phyloP scores from a whole-genome alignment of 306 rosid species.

The Senna tora region DNA sequence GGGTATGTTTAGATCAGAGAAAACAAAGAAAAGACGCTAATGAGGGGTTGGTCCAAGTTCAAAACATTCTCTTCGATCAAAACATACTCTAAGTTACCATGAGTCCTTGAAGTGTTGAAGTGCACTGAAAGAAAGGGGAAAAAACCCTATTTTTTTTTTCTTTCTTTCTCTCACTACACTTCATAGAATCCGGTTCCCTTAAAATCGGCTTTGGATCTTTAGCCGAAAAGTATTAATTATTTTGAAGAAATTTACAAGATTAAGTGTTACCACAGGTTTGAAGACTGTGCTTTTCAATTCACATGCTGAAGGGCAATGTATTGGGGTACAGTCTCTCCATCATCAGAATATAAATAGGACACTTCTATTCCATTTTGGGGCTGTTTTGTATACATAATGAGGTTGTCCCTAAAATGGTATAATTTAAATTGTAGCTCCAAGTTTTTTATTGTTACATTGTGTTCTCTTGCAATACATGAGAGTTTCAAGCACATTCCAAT shows the following conservation, averaged over 20 bases:
- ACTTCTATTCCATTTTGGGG: conserved; percentile 13
- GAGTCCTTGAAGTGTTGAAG: no score
- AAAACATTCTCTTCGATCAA: no score
- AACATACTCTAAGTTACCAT: no score
- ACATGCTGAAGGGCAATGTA: conserved; percentile 4
- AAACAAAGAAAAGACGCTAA: no score
- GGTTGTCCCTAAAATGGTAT: conserved; percentile 15
- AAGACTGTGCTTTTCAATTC: conserved; percentile 12
- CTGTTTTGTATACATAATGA: no score
- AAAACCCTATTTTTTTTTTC: no score
- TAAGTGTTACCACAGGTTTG: conserved; percentile 39
- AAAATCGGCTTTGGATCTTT: background rate
- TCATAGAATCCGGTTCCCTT: no score
- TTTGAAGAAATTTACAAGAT: background rate
- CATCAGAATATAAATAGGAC: conserved; percentile 16
- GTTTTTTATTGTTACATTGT: background rate
- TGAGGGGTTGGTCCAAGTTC: no score
- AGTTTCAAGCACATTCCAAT: background rate
- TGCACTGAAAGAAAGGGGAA: no score
- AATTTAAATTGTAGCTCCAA: conserved; percentile 10
- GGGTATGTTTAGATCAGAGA: no score
- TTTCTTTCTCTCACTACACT: no score
- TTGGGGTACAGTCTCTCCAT: background rate
- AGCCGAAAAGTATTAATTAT: background rate
- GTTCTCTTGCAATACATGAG: background rate